Evolutionary conservation across 2,329 filamentous ascomycete genomes (phyloP), one percentile per base, ranked within the genome.

Genomic region (Arthrobotrys megalospora): DNA sequence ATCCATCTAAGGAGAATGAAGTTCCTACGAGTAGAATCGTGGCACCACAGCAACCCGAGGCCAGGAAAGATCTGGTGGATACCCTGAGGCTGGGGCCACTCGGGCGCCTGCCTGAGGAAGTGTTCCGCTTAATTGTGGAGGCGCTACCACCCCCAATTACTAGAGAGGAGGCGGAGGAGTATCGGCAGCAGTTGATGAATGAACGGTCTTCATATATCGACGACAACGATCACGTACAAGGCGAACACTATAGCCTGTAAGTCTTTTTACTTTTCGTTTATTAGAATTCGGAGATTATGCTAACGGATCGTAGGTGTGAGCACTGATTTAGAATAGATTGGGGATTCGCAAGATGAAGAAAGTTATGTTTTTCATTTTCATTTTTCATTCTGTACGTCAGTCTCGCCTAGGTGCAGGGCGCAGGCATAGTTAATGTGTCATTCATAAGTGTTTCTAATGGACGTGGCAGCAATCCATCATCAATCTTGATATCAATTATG

Each of bases 181-280:
- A 85, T 55, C 80, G 85, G 64, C 45, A 84, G 8, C 66, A 83
- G 75, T 71, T 87, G 45, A 86, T 86, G 85, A 80, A 82, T 2
- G 85, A 86, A 80, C 81, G 85, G 21, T 82, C 76, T 14, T 28
- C 2, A 1, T 83, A 79, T 60, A 71, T 72, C 5, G 41, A 52
- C 4, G 65, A 75, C 12, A 75, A 58, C 10, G 64, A 70, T 14
- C 14, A 19, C 14, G 48, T 79, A 1, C 66, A 73, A 7, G 76
- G 76, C 6, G 32, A 28, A 6, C 0, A 16, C 7, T 79, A 79
- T 41, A 65, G 50, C 12, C 48, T 79, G 76, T 75, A 52, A 70
- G 76, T 79, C 11, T 43, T 12, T 53, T 1, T 43, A 16, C 45
- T 45, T 45, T 34, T 38, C n/a, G 10, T 12, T 14, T 21, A n/a